Base-by-base conservation (phyloP, 164 flowering plant genomes). In the Nelumbo lutea region DNA sequence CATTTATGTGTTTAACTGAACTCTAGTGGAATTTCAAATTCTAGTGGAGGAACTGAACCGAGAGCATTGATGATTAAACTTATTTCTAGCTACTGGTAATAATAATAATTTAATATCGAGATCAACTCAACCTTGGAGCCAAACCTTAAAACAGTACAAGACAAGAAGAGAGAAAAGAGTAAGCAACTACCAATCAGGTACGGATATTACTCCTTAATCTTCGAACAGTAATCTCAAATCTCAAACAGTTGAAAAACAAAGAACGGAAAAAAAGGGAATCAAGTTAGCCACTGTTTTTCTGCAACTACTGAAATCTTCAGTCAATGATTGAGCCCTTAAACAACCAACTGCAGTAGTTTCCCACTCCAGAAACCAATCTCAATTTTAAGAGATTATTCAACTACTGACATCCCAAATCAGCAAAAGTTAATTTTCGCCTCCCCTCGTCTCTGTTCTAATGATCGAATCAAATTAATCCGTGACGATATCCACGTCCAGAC, bases 291-390 rank as follows among this genome's bases (percentile, higher is more conserved):
- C 71, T 72, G 81, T 81, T n/a, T 27, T 15, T 65, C 43, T 57
- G 15, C 82, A 81, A 83, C 83, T 70, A 77, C 77, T 83, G 81
- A 44, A 66, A 72, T 76, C 67, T 72, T 62, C 55, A 68, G 51
- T 61, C 82, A 80, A 85, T 83, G 75, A 84, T 84, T 86, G 88
- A 79, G 71, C 79, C 66, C 42, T 68, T 72, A 55, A 76, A 73
- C 62, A 63, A 76, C 70, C 73, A 41, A 43, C 39, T 59, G 14
- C 59, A 6, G 53, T 61, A 72, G 27, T 56, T 9, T 11, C 15
- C 27, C 39, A 68, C n/a, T 42, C 56, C 59, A 61, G 5, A 47
- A 40, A 48, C 65, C 70, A 46, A 4, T 42, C 43, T 66, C 52
- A 39, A 4, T 3, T 42, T 61, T 47, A 38, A 5, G 41, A n/a